phyloP scores from a whole-genome alignment of 2,329 filamentous ascomycete genomes.

The Colletotrichum orchidophilum region DNA sequence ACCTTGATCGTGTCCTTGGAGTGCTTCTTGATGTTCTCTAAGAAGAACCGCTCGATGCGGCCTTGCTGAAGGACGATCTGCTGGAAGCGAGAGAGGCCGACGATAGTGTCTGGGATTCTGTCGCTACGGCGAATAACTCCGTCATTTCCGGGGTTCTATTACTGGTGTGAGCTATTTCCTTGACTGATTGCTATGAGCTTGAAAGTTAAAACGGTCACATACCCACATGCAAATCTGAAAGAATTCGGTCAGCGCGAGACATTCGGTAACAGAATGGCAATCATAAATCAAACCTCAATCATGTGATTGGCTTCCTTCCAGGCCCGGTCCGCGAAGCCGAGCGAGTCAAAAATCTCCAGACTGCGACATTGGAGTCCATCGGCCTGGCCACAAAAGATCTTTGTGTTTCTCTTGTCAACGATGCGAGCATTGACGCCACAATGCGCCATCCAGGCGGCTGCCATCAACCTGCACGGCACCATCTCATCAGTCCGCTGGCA shows the following conservation, averaged over 20 bases:
- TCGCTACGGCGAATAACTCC: conserved; percentile 67
- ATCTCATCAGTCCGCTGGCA: background rate
- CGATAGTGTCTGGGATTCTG: conserved; percentile 69
- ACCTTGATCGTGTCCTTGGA: conserved; percentile 59
- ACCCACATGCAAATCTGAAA: conserved; percentile 32
- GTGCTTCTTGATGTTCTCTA: conserved; percentile 66
- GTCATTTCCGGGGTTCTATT: conserved; percentile 69
- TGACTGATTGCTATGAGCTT: background rate
- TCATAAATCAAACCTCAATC: conserved; percentile 63
- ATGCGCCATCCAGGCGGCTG: conserved; percentile 53
- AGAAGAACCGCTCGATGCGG: conserved; percentile 73
- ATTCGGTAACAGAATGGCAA: background rate
- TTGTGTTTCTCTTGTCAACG: conserved; percentile 53
- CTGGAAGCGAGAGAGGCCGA: conserved; percentile 69
- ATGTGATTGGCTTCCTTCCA: conserved; percentile 76
- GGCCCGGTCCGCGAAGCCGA: conserved; percentile 71
- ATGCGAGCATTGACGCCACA: conserved; percentile 52
- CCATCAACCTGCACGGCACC: conserved; percentile 51
- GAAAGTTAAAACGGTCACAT: background rate
- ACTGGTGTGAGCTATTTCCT: conserved; percentile 36
- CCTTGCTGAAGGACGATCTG: conserved; percentile 77
- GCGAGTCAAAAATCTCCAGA: conserved; percentile 78
- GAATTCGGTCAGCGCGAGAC: conserved; percentile 13
- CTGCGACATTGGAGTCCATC: conserved; percentile 68
- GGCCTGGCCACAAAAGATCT: conserved; percentile 54